phyloP scores from a whole-genome alignment of 1,139 yeast genomes.

The Taphrina betulina region DNA sequence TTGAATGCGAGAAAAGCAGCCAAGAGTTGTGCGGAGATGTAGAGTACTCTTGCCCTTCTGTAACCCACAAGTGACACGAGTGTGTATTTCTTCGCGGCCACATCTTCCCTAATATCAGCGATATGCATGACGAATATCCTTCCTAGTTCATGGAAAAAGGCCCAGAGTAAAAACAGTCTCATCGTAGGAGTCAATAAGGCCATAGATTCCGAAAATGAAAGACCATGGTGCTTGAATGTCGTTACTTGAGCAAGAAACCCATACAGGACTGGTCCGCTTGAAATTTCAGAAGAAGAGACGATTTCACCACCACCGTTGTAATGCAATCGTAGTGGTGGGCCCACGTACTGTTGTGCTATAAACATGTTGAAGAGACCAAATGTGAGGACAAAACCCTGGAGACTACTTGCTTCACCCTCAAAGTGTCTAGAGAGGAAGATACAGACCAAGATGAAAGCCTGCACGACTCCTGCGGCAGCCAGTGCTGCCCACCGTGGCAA shows the following conservation, averaged over 20 bases:
- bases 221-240: not conserved
- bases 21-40: not conserved
- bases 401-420: constrained; percentile 7
- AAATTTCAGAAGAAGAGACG: constrained; percentile 2
- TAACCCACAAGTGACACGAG: constrained; percentile 13
- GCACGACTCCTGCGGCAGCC: constrained; percentile 4
- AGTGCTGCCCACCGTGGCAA: constrained; percentile 8
- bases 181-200: not conserved
- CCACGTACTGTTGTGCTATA: constrained; percentile 22
- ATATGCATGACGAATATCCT: constrained; percentile 17
- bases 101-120: constrained; percentile 19
- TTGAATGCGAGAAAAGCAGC: constrained; percentile 4
- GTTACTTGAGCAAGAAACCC: constrained; percentile 14
- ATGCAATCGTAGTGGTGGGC: constrained; percentile 13
- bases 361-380: constrained; percentile 6
- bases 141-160: constrained; percentile 1
- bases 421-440: not conserved
- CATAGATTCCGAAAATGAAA: not conserved
- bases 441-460: constrained; percentile 4
- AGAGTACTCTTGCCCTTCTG: constrained; percentile 5
- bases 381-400: constrained; percentile 15
- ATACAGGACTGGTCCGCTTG: constrained; percentile 12
- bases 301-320: constrained; percentile 17
- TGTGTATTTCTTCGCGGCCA: constrained; percentile 17
- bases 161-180: constrained; percentile 5